Conservation (phyloP, 2,329 filamentous ascomycete genomes). For the Fusarium nematophilum region DNA sequence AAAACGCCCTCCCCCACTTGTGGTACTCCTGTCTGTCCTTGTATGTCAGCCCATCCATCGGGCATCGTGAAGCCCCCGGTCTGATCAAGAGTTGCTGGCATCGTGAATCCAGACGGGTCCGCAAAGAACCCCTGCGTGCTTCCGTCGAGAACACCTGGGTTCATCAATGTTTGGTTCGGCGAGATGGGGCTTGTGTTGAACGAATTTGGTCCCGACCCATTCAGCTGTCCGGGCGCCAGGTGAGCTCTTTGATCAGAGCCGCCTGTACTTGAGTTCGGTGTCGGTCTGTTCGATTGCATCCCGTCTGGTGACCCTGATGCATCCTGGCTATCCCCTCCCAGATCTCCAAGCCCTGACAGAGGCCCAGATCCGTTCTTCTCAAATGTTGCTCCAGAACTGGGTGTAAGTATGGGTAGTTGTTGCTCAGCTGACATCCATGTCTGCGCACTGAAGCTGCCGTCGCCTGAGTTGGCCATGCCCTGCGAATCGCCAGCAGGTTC, state of each 20-base stretch:
- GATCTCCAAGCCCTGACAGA: slow-evolving; percentile 56
- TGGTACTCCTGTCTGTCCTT: slow-evolving; percentile 60
- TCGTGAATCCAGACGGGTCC: slow-evolving; percentile 53
- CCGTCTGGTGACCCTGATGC: slow-evolving; percentile 62
- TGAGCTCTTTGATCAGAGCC: slow-evolving; percentile 46
- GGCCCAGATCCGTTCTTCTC: slow-evolving; percentile 48
- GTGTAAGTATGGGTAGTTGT: slow-evolving; percentile 51
- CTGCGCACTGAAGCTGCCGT: slow-evolving; percentile 46
- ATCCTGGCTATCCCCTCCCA: slow-evolving; percentile 58
- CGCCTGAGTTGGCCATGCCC: slow-evolving; percentile 31
- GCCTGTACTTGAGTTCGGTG: slow-evolving; percentile 66
- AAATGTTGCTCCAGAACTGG: slow-evolving; percentile 49
- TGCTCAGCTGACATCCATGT: slow-evolving; percentile 56
- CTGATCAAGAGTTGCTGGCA: slow-evolving; percentile 40
- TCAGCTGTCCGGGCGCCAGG: slow-evolving; percentile 47
- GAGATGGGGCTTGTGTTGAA: slow-evolving; percentile 65
- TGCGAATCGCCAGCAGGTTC: slow-evolving; percentile 48
- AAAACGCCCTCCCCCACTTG: slow-evolving; percentile 69
- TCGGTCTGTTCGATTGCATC: slow-evolving; percentile 64
- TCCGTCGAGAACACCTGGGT: slow-evolving; percentile 52
- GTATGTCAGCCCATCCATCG: slow-evolving; percentile 57
- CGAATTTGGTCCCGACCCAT: slow-evolving; percentile 56
- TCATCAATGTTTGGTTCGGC: slow-evolving; percentile 55
- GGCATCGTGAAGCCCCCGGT: slow-evolving; percentile 55
- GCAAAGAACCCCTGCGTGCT: slow-evolving; percentile 54